Percentiles rank a stretch among this genome's conserved stretches.
These are phyloP conservation scores for Porodaedalea pini DNA, from an alignment of 1,284 basidiomycete genomes.

Conservation along the genomic window DNA sequence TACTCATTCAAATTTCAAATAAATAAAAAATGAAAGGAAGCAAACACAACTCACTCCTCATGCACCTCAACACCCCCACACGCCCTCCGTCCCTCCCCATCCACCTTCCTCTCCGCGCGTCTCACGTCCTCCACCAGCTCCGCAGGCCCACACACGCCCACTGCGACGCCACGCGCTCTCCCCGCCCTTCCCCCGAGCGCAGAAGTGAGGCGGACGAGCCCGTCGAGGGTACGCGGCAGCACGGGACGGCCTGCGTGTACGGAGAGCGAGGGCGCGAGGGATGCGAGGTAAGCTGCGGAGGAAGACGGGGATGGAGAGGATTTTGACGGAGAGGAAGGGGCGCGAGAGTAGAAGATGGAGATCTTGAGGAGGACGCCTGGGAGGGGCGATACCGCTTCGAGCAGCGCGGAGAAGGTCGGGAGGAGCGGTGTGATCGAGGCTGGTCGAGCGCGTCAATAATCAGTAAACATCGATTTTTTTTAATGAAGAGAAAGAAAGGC, in stretches of 20 bases:
- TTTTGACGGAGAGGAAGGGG: too few species aligned
- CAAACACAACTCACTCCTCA: constrained; percentile 49
- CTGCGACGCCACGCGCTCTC: constrained; percentile 55
- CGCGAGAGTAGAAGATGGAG: constrained; percentile 62
- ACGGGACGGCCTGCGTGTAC: constrained; percentile 45
- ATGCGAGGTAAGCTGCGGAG: neutral
- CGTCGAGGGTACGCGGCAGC: constrained; percentile 38
- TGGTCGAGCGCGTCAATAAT: too few species aligned
- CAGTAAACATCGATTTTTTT: too few species aligned
- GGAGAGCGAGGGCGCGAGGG: constrained; percentile 5
- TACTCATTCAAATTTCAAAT: neutral
- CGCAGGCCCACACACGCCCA: constrained; percentile 65
- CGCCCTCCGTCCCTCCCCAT: constrained; percentile 50
- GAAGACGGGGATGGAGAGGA: neutral
- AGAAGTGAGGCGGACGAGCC: constrained; percentile 47
- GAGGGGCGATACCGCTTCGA: constrained; percentile 44
- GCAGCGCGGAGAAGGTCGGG: constrained; percentile 50
- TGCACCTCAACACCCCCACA: constrained; percentile 69
- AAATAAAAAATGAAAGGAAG: neutral
- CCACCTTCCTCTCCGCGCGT: constrained; percentile 44
- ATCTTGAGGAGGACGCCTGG: constrained; percentile 41
- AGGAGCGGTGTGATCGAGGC: constrained; percentile 9
- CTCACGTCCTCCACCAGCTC: constrained; percentile 53
- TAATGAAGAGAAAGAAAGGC: too few species aligned
- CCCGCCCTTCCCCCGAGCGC: constrained; percentile 41